Base-by-base conservation (phyloP, 768 basidiomycete genomes). In the Mycena maculata region DNA sequence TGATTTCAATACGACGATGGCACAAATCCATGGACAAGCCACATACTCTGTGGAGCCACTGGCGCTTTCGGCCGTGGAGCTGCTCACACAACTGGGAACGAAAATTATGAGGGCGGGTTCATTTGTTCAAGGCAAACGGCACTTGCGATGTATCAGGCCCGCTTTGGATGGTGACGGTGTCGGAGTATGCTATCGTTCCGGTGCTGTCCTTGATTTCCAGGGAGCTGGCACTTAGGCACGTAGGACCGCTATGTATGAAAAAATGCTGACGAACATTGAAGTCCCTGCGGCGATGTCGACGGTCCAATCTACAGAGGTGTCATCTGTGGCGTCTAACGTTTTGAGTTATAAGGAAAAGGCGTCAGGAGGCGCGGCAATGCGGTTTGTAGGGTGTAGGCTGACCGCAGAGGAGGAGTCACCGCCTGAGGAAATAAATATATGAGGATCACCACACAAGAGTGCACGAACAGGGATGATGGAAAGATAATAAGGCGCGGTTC, bases 401-500 rank as follows among this genome's bases (percentile, higher is more conserved):
- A 91, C 76, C 52, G 83, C 6, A 1, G 86, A 88, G 22, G 77
- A 48, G 0, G 84, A 68, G 69, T 91, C 87, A 25, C 85, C 86
- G 65, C 83, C 91, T 92, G 68, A 23, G n/a, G n/a, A n/a, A n/a
- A n/a, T n/a, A 53, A 22, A 49, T 31, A 65, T 36, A 50, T 11
- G 45, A 62, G 65, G 42, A 25, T 12, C 23, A 41, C 36, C 31
- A 38, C 27, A 25, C 36, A 22, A 49, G 42, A 38, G 27, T 7
- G 3, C 53, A 69, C 85, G 33, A 68, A 92, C 91, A 88, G 91
- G 92, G 42, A 91, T 70, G 56, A 91, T 69, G 12, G 86, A 80
- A 54, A 92, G 61, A 75, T 80, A 93, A 78, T 85, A 93, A 1
- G 92, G 91, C 0, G 80, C 25, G 0, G 60, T 52, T 33, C 90